Conservation (phyloP, 768 basidiomycete genomes). For the Suillus spraguei region DNA sequence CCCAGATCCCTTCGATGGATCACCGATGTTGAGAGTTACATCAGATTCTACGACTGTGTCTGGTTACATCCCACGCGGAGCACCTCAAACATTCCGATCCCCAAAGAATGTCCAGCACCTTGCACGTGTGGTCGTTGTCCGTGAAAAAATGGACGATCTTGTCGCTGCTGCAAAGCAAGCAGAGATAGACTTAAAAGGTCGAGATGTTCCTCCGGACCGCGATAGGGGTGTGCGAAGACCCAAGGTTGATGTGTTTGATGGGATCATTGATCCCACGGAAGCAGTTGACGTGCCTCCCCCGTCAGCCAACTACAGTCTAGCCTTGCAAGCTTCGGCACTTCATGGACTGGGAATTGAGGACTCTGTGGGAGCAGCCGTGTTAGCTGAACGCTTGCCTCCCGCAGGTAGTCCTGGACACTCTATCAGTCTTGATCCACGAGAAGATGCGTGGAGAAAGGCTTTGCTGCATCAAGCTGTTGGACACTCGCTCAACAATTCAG, state of each 20-base stretch:
- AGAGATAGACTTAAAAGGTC: constrained; percentile 68
- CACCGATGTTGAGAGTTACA: constrained; percentile 62
- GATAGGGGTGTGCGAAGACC: constrained; percentile 41
- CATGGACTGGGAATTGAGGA: constrained; percentile 75
- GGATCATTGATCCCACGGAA: constrained; percentile 83
- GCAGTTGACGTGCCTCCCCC: constrained; percentile 78
- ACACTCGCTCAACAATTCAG: constrained; percentile 66
- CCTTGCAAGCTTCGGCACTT: constrained; percentile 73
- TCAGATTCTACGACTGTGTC: constrained; percentile 62
- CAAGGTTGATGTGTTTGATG: constrained; percentile 43
- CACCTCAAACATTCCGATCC: constrained; percentile 36
- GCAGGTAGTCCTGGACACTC: constrained; percentile 63
- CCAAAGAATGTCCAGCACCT: constrained; percentile 39
- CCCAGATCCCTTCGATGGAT: constrained; percentile 41
- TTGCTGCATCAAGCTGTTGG: constrained; percentile 78
- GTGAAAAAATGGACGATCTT: constrained; percentile 79
- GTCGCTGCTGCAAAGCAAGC: constrained; percentile 72
- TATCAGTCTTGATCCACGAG: constrained; percentile 48
- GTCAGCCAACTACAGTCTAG: constrained; percentile 68
- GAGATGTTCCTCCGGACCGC: constrained; percentile 49
- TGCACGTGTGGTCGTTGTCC: constrained; percentile 78
- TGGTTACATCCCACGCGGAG: constrained; percentile 41
- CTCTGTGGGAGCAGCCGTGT: constrained; percentile 72
- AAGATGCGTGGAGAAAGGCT: constrained; percentile 76
- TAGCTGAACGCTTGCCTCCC: constrained; percentile 75